A percentile compares a stretch with the other conserved stretches of the same genome.
These are phyloP conservation scores for Flaveria floridana DNA, from an alignment of 140 eudicot species.

Conservation along the genomic window DNA sequence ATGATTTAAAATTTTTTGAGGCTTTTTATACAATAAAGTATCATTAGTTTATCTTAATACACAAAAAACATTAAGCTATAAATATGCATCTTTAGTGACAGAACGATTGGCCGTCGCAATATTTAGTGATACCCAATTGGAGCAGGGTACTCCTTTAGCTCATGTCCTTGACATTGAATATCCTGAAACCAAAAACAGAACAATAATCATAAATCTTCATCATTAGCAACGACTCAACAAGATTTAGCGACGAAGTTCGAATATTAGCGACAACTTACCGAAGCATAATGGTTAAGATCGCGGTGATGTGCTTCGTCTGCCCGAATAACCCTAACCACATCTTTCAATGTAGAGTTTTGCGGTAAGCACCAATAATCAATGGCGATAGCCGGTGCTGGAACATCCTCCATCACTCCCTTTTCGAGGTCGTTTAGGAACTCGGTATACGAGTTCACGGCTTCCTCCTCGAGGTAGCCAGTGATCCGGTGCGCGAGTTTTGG, in stretches of 20 bases:
- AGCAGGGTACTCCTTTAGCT: slow-evolving; percentile 65
- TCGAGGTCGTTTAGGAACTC: slow-evolving; percentile 62
- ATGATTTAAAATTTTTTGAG: too few relatives aligned
- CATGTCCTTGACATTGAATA: slow-evolving; percentile 64
- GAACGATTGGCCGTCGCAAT: neutral
- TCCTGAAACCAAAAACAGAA: slow-evolving; percentile 41
- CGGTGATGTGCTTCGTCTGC: slow-evolving; percentile 81
- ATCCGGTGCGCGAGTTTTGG: slow-evolving; percentile 69
- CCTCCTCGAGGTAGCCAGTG: slow-evolving; percentile 67
- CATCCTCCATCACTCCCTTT: slow-evolving; percentile 51
- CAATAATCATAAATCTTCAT: neutral
- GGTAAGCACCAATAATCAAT: slow-evolving; percentile 73
- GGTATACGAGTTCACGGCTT: slow-evolving; percentile 70
- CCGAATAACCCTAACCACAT: slow-evolving; percentile 58
- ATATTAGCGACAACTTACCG: slow-evolving; percentile 31
- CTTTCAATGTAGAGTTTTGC: slow-evolving; percentile 49
- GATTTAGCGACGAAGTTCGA: neutral
- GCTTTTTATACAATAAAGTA: neutral
- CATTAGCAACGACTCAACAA: slow-evolving; percentile 13
- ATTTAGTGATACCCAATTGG: slow-evolving; percentile 66
- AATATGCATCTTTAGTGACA: neutral
- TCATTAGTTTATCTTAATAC: neutral
- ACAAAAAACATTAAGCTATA: neutral
- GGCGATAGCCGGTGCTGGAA: slow-evolving; percentile 71
- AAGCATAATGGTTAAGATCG: slow-evolving; percentile 67